phyloP scores from a whole-genome alignment of 495 filamentous ascomycete genomes.

The Trypethelium eluteriae region DNA sequence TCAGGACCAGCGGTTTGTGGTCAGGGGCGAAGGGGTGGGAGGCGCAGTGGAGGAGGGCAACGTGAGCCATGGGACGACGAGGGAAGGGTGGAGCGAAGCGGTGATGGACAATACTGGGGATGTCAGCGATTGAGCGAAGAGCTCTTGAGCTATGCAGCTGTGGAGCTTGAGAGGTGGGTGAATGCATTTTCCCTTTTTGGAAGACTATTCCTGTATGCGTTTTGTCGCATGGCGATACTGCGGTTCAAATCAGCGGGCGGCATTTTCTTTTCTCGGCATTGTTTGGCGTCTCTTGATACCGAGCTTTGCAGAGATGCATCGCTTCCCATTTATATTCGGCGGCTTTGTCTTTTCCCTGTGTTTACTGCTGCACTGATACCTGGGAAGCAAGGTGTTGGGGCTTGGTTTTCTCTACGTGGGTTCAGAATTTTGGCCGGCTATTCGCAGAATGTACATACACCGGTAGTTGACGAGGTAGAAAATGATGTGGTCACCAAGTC shows the following conservation, averaged over 20 bases:
- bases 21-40: conserved; percentile 37
- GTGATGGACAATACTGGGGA: conserved; percentile 31
- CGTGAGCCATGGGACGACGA: conserved; percentile 29
- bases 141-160: background rate
- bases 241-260: background rate
- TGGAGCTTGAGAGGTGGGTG: background rate
- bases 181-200: background rate
- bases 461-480: background rate
- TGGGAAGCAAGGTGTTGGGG: conserved; percentile 4
- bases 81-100: conserved; percentile 25
- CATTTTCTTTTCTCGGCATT: background rate
- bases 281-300: background rate
- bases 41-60: conserved; percentile 25
- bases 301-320: background rate
- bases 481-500: background rate
- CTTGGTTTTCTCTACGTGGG: background rate
- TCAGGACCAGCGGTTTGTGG: conserved; percentile 47
- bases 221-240: background rate
- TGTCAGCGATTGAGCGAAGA: conserved; percentile 24
- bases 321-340: background rate
- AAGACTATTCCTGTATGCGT: background rate
- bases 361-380: conserved; percentile 8
- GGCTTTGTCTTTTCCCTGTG: background rate
- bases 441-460: conserved; percentile 3
- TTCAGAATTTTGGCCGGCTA: background rate